Evolutionary conservation across 257 asterid species (phyloP).

Genomic region (Pogostemon cablin): DNA sequence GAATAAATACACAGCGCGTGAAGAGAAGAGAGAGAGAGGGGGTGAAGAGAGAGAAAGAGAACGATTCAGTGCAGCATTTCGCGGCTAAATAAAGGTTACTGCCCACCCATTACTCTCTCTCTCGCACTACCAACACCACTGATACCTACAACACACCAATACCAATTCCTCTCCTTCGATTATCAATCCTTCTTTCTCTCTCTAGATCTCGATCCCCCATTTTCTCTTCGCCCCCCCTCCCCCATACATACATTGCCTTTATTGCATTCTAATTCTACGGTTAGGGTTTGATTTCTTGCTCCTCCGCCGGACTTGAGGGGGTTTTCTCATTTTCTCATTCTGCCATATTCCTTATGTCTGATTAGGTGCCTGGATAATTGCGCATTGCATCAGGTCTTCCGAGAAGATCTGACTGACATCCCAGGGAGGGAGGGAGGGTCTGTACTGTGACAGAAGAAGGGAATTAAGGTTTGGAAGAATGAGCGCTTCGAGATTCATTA

Average conservation of each 20-base stretch:
- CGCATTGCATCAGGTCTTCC: conserved; percentile 50
- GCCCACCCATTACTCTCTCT: conserved; percentile 38
- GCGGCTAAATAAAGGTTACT: conserved; percentile 45
- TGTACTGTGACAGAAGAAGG: neutral
- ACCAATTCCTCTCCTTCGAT: conserved; percentile 28
- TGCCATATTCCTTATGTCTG: conserved; percentile 28
- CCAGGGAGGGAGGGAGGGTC: conserved; percentile 11
- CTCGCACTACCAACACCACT: conserved; percentile 26
- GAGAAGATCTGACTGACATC: conserved; percentile 46
- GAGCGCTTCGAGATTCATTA: conserved; percentile 74
- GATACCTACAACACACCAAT: conserved; percentile 24
- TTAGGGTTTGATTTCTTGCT: conserved; percentile 35
- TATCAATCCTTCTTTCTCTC: conserved; percentile 36
- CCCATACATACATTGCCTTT: conserved; percentile 34
- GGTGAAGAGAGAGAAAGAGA: conserved; percentile 23
- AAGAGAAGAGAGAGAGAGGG: conserved; percentile 24
- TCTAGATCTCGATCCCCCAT: conserved; percentile 51
- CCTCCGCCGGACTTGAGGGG: conserved; percentile 18
- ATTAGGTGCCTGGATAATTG: conserved; percentile 31
- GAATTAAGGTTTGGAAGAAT: conserved; percentile 35
- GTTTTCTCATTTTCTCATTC: neutral
- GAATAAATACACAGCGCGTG: too few species aligned
- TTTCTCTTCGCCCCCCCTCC: conserved; percentile 31
- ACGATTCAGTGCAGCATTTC: conserved; percentile 54
- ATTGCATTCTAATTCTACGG: conserved; percentile 15